These are phyloP conservation scores for Kurtzmaniella quercitrusa DNA, from an alignment of 1,139 yeast species.

Conservation along the genomic window DNA sequence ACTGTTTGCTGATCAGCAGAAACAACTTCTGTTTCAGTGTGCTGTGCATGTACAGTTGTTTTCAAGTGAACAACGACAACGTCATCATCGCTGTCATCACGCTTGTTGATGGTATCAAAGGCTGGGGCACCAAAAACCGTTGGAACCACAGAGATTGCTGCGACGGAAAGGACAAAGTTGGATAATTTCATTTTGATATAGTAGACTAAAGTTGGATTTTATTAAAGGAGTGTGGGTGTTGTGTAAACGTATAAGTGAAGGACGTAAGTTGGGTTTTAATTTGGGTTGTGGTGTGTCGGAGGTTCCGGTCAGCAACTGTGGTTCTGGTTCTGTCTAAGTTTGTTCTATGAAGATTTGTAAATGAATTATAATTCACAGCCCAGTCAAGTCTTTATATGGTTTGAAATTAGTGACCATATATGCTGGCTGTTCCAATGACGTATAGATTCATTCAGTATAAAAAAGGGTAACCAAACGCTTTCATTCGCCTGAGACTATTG, in stretches of 20 bases:
- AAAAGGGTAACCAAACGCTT: background rate
- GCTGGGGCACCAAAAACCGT: conserved; percentile 27
- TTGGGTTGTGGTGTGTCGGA: background rate
- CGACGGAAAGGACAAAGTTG: conserved; percentile 21
- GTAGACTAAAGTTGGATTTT: conserved; percentile 4
- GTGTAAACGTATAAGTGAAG: conserved; percentile 13
- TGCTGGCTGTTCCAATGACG: background rate
- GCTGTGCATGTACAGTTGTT: conserved; percentile 32
- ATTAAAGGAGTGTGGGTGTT: conserved; percentile 7
- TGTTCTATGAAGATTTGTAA: background rate
- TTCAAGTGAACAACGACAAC: conserved; percentile 33
- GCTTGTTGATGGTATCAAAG: conserved; percentile 9
- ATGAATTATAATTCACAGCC: conserved; percentile 3
- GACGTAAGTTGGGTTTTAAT: conserved; percentile 10
- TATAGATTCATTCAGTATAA: background rate
- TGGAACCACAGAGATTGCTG: conserved; percentile 20
- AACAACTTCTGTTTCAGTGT: conserved; percentile 32
- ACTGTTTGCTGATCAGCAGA: conserved; percentile 27
- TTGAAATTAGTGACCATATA: background rate
- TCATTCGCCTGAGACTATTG: background rate
- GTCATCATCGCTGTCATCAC: conserved; percentile 18
- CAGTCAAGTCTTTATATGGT: background rate
- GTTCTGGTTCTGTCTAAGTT: conserved; percentile 10
- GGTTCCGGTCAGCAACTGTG: conserved; percentile 18
- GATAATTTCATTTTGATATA: conserved; percentile 31